These are phyloP conservation scores for Phytophthora fragariae DNA, from an alignment of 352 stramenopile species.

Conservation along the genomic window DNA sequence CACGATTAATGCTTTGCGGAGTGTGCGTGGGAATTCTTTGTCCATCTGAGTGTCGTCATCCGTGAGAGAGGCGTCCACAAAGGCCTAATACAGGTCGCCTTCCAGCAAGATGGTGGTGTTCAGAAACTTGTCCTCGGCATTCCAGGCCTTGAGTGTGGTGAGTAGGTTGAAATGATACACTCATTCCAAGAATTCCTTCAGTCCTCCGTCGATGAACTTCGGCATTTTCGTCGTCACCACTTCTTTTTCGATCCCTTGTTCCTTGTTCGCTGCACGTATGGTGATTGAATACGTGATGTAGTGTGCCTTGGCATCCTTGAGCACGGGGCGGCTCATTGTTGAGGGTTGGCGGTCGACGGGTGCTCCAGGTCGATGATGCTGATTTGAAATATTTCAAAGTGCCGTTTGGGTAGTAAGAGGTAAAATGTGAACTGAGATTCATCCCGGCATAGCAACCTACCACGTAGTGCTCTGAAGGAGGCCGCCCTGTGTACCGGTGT, in stretches of 20 bases:
- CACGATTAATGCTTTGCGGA: too few relatives aligned
- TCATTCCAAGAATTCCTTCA: not conserved
- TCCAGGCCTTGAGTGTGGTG: not conserved
- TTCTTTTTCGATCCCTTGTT: not conserved
- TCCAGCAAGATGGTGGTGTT: not conserved
- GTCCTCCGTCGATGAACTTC: not conserved
- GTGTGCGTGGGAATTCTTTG: too few relatives aligned
- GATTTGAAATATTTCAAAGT: not conserved
- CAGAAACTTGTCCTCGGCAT: not conserved
- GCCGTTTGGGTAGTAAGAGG: not conserved
- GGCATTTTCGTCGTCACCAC: not conserved
- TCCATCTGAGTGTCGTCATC: not conserved
- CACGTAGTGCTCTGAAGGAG: too few relatives aligned
- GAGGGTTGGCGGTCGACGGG: not conserved
- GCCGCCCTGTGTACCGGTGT: too few relatives aligned
- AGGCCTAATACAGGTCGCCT: not conserved
- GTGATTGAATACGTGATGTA: not conserved
- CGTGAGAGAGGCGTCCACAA: not conserved
- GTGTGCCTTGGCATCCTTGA: not conserved
- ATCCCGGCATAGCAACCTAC: not conserved
- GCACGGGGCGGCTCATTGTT: not conserved
- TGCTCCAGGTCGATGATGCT: not conserved
- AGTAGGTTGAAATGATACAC: not conserved
- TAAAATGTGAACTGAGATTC: not conserved
- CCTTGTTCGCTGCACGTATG: not conserved